These are phyloP conservation scores for Aspergillus niger DNA, from an alignment of 2,329 filamentous ascomycete genomes.

Conservation along the genomic window DNA sequence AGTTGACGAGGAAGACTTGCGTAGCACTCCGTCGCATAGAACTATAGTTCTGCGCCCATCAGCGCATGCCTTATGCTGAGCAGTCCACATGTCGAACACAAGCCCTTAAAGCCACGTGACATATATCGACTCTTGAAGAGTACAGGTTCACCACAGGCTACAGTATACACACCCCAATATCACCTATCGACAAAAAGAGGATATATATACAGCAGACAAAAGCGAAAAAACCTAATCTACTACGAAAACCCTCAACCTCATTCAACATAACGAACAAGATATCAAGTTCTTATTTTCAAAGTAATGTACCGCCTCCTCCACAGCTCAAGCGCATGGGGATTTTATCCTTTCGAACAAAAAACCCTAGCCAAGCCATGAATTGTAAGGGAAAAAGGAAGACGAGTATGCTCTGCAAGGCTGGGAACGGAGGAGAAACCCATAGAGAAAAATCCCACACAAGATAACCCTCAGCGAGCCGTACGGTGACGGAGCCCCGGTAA, in stretches of 20 bases:
- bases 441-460: slow-evolving; percentile 42
- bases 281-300: slow-evolving; percentile 4
- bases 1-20: no score
- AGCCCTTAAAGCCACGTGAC: no score
- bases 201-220: no score
- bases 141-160: no score
- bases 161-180: no score
- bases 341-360: slow-evolving; percentile 35
- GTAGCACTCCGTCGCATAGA: no score
- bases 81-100: no score
- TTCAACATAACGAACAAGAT: not conserved
- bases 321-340: slow-evolving; percentile 48
- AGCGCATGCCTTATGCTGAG: no score
- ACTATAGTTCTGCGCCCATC: no score
- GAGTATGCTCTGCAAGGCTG: slow-evolving; percentile 48
- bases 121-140: no score
- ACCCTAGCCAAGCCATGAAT: slow-evolving; percentile 49
- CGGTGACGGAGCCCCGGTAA: slow-evolving; percentile 49
- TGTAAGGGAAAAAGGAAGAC: slow-evolving; percentile 49
- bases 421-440: slow-evolving; percentile 54
- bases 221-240: not conserved
- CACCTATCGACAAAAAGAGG: no score
- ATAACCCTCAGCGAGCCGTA: slow-evolving; percentile 55
- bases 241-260: not conserved
- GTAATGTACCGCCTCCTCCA: slow-evolving; percentile 50